Evolutionary conservation across 1,284 basidiomycete species (phyloP).

Genomic region (Ustilago bromivora): DNA sequence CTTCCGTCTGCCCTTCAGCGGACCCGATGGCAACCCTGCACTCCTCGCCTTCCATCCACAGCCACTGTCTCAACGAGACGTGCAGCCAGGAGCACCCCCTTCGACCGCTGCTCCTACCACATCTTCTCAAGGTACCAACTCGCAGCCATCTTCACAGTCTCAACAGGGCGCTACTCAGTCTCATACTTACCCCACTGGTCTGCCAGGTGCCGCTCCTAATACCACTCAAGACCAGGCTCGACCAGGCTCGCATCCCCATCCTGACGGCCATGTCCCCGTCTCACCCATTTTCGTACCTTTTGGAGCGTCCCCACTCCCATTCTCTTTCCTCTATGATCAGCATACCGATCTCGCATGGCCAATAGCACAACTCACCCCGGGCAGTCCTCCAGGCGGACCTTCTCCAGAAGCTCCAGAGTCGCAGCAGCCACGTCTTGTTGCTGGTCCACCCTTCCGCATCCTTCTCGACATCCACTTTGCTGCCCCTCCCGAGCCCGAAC

Average conservation of each 20-base stretch:
- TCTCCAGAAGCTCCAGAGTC: constrained; percentile 34
- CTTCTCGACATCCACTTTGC: constrained; percentile 51
- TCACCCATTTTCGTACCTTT: constrained; percentile 61
- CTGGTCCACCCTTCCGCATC: constrained; percentile 61
- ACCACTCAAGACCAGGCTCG: not conserved
- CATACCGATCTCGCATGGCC: constrained; percentile 58
- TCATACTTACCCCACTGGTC: constrained; percentile 1
- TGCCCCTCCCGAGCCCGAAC: constrained; percentile 37
- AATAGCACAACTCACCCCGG: constrained; percentile 46
- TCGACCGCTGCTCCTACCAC: not conserved
- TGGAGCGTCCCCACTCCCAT: constrained; percentile 59
- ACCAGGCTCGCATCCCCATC: constrained; percentile 27
- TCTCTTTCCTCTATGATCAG: constrained; percentile 62
- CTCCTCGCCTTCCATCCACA: constrained; percentile 53
- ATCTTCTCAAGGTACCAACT: not conserved
- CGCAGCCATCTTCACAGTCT: not conserved
- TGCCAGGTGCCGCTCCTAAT: not conserved
- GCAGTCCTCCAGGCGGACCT: constrained; percentile 35
- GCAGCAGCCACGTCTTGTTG: constrained; percentile 46
- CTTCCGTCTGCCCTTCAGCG: constrained; percentile 54
- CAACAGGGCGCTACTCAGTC: constrained; percentile 9
- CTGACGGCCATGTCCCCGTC: constrained; percentile 47
- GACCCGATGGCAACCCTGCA: constrained; percentile 47
- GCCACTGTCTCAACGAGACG: constrained; percentile 31
- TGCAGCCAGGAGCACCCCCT: not conserved